Percentiles rank a stretch among this genome's conserved stretches.
Evolutionary conservation across 202 grass and related monocot species (phyloP).

Genomic region (Carex arenaria): DNA sequence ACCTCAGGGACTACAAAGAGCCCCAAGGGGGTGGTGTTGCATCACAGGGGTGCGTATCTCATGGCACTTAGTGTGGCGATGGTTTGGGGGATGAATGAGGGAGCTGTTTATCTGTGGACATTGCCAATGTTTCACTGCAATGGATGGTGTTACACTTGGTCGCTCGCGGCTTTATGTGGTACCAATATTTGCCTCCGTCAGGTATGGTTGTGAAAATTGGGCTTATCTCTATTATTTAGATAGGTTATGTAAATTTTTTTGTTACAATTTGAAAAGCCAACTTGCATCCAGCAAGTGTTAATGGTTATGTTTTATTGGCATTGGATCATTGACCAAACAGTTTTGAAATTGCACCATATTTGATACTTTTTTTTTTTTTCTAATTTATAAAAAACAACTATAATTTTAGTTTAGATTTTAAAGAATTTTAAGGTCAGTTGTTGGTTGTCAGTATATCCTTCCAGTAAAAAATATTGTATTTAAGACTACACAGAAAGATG

Average conservation of each 20-base stretch:
- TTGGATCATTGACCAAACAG: neutral
- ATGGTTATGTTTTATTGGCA: neutral
- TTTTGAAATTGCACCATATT: neutral
- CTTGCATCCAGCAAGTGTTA: neutral
- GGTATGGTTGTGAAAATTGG: slow-evolving; percentile 21
- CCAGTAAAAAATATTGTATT: neutral
- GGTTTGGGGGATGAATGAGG: slow-evolving; percentile 56
- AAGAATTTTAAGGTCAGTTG: neutral
- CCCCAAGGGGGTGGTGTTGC: slow-evolving; percentile 72
- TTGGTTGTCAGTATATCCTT: neutral
- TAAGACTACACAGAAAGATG: too few species aligned
- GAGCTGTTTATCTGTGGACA: slow-evolving; percentile 75
- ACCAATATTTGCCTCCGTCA: slow-evolving; percentile 88
- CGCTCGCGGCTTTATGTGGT: slow-evolving; percentile 63
- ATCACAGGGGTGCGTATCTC: slow-evolving; percentile 79
- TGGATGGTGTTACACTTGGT: slow-evolving; percentile 86
- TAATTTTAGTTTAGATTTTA: neutral
- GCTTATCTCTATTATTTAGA: neutral
- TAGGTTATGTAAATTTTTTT: neutral
- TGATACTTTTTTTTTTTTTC: neutral
- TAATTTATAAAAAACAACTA: neutral
- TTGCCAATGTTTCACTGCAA: slow-evolving; percentile 97
- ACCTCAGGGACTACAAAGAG: slow-evolving; percentile 88
- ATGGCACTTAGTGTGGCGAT: slow-evolving; percentile 63
- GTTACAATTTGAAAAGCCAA: neutral